A percentile compares a stretch with the other conserved stretches of the same genome.
Evolutionary conservation across 768 basidiomycete species (phyloP).

Genomic region (Russula dissimulans): DNA sequence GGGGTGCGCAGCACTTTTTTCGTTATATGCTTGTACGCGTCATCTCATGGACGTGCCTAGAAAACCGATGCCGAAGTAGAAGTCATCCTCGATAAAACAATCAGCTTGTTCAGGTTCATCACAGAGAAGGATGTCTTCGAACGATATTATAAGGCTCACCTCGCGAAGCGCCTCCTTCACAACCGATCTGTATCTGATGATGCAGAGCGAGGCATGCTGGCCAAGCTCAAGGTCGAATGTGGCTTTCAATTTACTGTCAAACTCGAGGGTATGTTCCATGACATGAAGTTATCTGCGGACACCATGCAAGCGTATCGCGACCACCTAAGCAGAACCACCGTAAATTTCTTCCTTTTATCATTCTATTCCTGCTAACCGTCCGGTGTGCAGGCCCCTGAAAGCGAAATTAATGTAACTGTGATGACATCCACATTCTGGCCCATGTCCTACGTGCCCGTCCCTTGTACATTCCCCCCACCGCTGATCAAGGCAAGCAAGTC

Average conservation of each 20-base stretch:
- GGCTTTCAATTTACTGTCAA: constrained; percentile 97
- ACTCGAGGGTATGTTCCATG: constrained; percentile 97
- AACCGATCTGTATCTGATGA: constrained; percentile 92
- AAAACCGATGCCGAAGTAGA: constrained; percentile 95
- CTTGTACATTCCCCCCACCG: constrained; percentile 59
- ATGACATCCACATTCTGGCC: constrained; percentile 99
- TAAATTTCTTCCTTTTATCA: constrained; percentile 30
- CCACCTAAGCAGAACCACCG: constrained; percentile 48
- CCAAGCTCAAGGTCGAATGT: constrained; percentile 93
- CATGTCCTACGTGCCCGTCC: constrained; percentile 50
- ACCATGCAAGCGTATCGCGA: constrained; percentile 66
- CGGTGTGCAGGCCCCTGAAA: constrained; percentile 47
- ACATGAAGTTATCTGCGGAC: constrained; percentile 85
- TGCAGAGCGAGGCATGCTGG: constrained; percentile 94
- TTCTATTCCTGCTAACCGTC: neutral
- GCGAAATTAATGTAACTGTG: constrained; percentile 82
- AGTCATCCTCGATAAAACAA: constrained; percentile 84
- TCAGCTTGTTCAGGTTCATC: constrained; percentile 89
- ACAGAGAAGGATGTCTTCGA: constrained; percentile 97
- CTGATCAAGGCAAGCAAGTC: constrained; percentile 59
- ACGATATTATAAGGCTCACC: constrained; percentile 92
- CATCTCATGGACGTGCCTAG: constrained; percentile 33
- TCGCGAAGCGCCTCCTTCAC: constrained; percentile 83
- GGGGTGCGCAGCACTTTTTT: constrained; percentile 48
- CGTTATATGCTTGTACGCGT: neutral